These are phyloP conservation scores for Flaveria floridana DNA, from an alignment of 140 eudicot genomes.

Conservation along the genomic window DNA sequence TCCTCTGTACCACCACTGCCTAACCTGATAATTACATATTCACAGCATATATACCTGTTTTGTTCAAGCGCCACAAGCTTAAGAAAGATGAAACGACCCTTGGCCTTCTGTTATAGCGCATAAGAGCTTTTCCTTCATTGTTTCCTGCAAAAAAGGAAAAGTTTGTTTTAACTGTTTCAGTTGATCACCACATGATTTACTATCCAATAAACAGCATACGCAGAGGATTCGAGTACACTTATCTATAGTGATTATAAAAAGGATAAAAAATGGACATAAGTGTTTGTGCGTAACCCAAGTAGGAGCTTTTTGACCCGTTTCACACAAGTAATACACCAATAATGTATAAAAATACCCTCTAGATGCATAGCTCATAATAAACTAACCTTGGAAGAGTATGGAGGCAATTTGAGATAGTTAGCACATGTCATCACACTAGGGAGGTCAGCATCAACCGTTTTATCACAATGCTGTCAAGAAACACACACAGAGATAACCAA, in stretches of 20 bases:
- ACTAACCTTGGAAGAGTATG: slow-evolving; percentile 82
- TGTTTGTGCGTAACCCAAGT: not conserved
- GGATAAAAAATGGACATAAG: not conserved
- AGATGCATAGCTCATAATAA: not conserved
- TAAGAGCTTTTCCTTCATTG: slow-evolving; percentile 78
- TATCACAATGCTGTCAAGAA: slow-evolving; percentile 61
- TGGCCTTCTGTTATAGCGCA: slow-evolving; percentile 95
- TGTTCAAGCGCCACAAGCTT: slow-evolving; percentile 11
- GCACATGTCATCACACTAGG: slow-evolving; percentile 99
- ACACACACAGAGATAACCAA: slow-evolving; percentile 12
- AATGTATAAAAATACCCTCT: not conserved
- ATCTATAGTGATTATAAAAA: not conserved
- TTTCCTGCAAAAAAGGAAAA: slow-evolving; percentile 50
- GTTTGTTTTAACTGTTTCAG: not conserved
- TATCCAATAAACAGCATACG: not conserved
- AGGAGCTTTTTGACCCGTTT: not conserved
- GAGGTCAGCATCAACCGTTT: slow-evolving; percentile 63
- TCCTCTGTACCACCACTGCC: slow-evolving; percentile 39
- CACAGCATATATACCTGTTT: slow-evolving; percentile 53
- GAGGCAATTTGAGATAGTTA: slow-evolving; percentile 90
- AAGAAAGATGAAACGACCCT: slow-evolving; percentile 94
- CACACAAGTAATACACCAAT: not conserved
- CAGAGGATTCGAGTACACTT: not conserved
- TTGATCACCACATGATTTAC: slow-evolving; percentile 7
- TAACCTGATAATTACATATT: slow-evolving; percentile 49